These are phyloP conservation scores for Bryum argenteum DNA, from an alignment of 225 moss, liverwort and hornwort genomes.

Conservation along the genomic window DNA sequence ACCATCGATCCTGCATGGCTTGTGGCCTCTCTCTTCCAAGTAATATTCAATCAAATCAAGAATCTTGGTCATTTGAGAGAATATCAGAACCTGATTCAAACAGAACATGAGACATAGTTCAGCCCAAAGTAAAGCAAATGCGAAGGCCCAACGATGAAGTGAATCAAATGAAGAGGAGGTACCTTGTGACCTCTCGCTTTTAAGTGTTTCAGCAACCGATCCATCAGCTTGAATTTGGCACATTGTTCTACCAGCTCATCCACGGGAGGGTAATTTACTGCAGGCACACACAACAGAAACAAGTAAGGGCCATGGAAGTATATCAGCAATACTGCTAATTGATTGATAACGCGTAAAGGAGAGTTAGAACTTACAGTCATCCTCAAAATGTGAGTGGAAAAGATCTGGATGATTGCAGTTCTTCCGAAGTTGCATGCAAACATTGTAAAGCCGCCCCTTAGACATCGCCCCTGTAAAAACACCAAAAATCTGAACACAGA, in stretches of 20 bases:
- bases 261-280: constrained; percentile 71
- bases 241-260: constrained; percentile 82
- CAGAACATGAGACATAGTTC: constrained; percentile 7
- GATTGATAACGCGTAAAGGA: neutral
- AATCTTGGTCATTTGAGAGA: constrained; percentile 94
- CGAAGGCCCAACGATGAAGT: too few species aligned
- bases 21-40: constrained; percentile 69
- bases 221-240: constrained; percentile 83
- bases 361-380: constrained; percentile 46
- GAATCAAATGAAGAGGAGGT: neutral
- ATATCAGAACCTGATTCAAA: constrained; percentile 67
- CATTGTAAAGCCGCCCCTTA: constrained; percentile 63
- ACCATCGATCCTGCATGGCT: constrained; percentile 89
- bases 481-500: neutral
- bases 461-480: constrained; percentile 44
- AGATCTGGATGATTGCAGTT: constrained; percentile 98
- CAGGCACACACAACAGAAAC: constrained; percentile 4
- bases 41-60: constrained; percentile 86
- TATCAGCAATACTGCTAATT: neutral
- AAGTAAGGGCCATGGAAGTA: neutral
- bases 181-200: constrained; percentile 77
- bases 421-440: constrained; percentile 93
- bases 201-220: constrained; percentile 63
- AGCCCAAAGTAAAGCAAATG: neutral
- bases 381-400: constrained; percentile 69